A percentile compares a stretch with the other conserved stretches of the same genome.
These are phyloP conservation scores for Magnolia changhungtana DNA, from an alignment of 164 flowering plant genomes.

Conservation along the genomic window DNA sequence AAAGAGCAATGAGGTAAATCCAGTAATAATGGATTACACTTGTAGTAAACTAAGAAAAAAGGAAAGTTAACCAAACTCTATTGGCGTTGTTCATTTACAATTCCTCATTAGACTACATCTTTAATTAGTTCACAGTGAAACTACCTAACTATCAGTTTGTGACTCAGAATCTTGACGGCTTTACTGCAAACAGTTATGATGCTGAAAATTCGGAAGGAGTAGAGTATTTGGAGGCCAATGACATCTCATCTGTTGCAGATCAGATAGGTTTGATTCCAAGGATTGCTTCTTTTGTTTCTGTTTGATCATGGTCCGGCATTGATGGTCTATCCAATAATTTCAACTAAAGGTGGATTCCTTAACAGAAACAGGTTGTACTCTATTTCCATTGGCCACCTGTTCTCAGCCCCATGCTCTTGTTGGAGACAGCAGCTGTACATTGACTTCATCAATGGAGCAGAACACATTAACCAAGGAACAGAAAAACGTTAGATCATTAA, in stretches of 20 bases:
- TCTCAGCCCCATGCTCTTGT: slow-evolving; percentile 15
- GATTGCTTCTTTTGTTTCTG: not conserved
- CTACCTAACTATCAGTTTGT: not conserved
- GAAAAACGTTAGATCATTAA: slow-evolving; percentile 9
- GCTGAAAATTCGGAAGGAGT: not conserved
- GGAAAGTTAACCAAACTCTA: not conserved
- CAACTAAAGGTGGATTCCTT: not conserved
- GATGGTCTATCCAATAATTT: not conserved
- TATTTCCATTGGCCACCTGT: slow-evolving; percentile 13
- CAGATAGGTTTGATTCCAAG: slow-evolving; percentile 8
- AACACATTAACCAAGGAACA: slow-evolving; percentile 11
- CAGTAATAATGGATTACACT: not conserved
- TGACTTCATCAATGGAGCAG: slow-evolving; percentile 6
- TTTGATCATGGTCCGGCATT: not conserved
- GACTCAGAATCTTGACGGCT: slow-evolving; percentile 7
- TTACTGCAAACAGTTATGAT: not conserved
- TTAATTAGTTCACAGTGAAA: not conserved
- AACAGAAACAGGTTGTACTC: slow-evolving; percentile 12
- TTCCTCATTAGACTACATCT: not conserved
- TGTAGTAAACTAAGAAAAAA: not conserved
- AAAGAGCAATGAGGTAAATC: slow-evolving; percentile 11
- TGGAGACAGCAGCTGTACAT: slow-evolving; percentile 8
- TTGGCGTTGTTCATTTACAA: not conserved
- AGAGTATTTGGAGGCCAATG: slow-evolving; percentile 6
- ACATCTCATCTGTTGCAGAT: slow-evolving; percentile 10